These are phyloP conservation scores for Sugiyamaella grinbergsii DNA, from an alignment of 1,139 yeast species.

Conservation along the genomic window DNA sequence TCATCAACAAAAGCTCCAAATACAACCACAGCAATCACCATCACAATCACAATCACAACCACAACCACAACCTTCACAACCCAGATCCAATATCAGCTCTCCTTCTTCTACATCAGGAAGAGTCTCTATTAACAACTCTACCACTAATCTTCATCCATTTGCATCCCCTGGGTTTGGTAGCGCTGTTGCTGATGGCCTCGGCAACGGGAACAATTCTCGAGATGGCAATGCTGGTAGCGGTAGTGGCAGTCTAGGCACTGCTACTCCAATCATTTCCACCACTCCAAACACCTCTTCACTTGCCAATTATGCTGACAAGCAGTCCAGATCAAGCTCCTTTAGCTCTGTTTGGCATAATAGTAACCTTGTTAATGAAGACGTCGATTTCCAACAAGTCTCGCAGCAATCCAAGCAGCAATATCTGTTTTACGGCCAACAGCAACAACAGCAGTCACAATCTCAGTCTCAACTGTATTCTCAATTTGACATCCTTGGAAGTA, in stretches of 20 bases:
- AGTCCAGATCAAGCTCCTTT: slow-evolving; percentile 32
- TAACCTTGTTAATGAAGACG: slow-evolving; percentile 9
- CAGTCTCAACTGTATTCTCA: neutral
- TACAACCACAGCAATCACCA: slow-evolving; percentile 8
- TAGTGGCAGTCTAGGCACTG: slow-evolving; percentile 13
- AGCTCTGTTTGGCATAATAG: slow-evolving; percentile 30
- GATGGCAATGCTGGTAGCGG: neutral
- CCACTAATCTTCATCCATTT: slow-evolving; percentile 24
- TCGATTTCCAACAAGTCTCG: slow-evolving; percentile 1
- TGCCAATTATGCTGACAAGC: slow-evolving; percentile 19
- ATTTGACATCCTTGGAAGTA: slow-evolving; percentile 2
- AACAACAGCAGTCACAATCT: slow-evolving; percentile 5
- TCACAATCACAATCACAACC: too few relatives aligned
- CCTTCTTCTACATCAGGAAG: slow-evolving; percentile 24
- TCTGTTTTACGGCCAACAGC: slow-evolving; percentile 7
- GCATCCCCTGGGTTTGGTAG: slow-evolving; percentile 28
- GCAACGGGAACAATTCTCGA: neutral
- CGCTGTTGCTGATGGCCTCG: slow-evolving; percentile 23
- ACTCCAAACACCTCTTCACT: neutral
- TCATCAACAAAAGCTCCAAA: slow-evolving; percentile 22
- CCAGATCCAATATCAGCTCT: slow-evolving; percentile 25
- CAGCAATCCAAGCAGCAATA: slow-evolving; percentile 8
- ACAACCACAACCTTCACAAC: too few relatives aligned
- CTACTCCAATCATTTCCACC: slow-evolving; percentile 1
- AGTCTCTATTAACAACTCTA: slow-evolving; percentile 17